Evolutionary conservation across 345 rosid species (phyloP), one percentile per base, ranked within the genome.

Genomic region (Fremontodendron californicum): DNA sequence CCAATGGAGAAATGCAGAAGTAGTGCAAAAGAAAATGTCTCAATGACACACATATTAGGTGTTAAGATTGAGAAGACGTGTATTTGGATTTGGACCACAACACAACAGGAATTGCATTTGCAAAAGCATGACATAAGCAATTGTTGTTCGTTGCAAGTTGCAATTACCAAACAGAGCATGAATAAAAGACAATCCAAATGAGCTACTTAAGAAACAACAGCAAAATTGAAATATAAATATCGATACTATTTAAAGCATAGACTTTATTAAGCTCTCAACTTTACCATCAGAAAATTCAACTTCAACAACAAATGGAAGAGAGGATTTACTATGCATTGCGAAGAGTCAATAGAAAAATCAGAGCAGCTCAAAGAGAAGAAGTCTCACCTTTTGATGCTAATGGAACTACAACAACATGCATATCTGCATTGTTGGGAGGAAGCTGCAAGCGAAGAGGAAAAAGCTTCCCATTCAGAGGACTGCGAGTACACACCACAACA

Each of bases 361-460:
- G 49, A 57, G 19, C 25, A 52, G 48, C 12, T 42, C 19, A 52
- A 70, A 31, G 52, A 0, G 3, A 67, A 57, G 71, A 67, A 57
- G 71, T 10, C 83, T 83, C 75, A 89, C 96, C 83, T 84, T 78
- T 79, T 16, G 91, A 87, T 0, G 84, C 81, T 3, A 86, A 78
- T 1, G 88, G 90, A 42, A 96, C 87, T 27, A 94, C 80, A 27
- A 96, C 48, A 48, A 96, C 98, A 80, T 90, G 96, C 91, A 96
- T 58, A 76, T 90, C 86, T 1, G 93, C 83, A 55, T 81, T 91
- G 81, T 92, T 94, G 25, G 99, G 99, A 25, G 99, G 99, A 79
- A 96, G 98, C 84, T 90, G 98, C 81, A 96, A 86, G 33, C 90
- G 90, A 76, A 96, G 94, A 0, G 97, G 98, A 77, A 80, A 88